Evolutionary conservation across 805 yeast genomes (phyloP).

Genomic region (Scheffersomyces amazonensis): DNA sequence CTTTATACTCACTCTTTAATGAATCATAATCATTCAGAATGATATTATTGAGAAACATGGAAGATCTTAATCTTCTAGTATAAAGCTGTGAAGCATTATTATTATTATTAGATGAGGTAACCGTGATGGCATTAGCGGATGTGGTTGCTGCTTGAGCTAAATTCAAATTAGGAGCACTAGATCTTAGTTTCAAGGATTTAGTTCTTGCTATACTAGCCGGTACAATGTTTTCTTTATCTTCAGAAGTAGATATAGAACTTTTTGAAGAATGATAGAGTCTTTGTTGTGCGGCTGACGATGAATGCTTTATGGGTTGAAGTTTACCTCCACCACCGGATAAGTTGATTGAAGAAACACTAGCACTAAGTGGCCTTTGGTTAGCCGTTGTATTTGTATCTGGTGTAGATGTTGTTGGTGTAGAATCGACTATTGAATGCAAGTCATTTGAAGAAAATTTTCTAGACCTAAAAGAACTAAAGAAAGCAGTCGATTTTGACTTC

Average conservation of each 20-base stretch:
- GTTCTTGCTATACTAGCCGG: background rate
- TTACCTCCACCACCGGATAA: background rate
- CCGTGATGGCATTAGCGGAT: background rate
- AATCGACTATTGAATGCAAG: background rate
- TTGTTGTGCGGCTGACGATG: background rate
- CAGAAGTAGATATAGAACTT: background rate
- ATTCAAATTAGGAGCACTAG: conserved; percentile 20
- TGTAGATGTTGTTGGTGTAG: conserved; percentile 6
- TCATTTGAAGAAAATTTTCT: background rate
- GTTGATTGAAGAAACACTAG: conserved; percentile 11
- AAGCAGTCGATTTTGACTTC: conserved; percentile 8
- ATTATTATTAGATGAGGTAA: background rate
- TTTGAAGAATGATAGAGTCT: background rate
- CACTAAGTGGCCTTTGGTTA: conserved; percentile 10
- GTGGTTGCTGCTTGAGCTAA: background rate
- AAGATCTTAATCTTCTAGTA: background rate
- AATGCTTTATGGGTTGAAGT: background rate
- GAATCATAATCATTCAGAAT: background rate
- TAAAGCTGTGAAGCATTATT: background rate
- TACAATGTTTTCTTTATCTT: conserved; percentile 5
- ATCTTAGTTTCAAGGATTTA: conserved; percentile 14
- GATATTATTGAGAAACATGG: conserved; percentile 1
- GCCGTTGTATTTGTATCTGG: conserved; percentile 4
- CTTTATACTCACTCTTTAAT: background rate
- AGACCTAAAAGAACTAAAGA: conserved; percentile 14